A percentile compares a stretch with the other conserved stretches of the same genome.
phyloP scores from a whole-genome alignment of 164 flowering plant species.

The Dillenia suffruticosa region DNA sequence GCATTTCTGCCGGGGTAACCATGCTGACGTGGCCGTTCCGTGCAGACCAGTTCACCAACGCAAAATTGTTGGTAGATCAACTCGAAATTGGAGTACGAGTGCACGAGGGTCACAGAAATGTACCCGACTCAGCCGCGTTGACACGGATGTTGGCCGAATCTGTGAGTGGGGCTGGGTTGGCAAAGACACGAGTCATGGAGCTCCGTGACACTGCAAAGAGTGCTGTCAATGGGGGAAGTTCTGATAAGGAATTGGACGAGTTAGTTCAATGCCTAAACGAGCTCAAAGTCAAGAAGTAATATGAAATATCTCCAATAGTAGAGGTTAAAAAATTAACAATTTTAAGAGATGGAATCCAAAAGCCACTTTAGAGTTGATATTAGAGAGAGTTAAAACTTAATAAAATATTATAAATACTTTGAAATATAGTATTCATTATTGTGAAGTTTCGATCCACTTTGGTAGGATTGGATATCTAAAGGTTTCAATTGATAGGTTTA shows the following conservation, averaged over 20 bases:
- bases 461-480: too few species aligned
- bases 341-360: too few species aligned
- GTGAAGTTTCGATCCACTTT: too few species aligned
- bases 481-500: too few species aligned
- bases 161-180: conserved; percentile 2
- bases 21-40: conserved; percentile 14
- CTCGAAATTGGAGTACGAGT: conserved; percentile 2
- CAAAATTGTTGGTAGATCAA: conserved; percentile 4
- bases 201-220: conserved; percentile 1
- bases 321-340: too few species aligned
- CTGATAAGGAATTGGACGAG: conserved; percentile 7
- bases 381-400: too few species aligned
- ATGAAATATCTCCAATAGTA: too few species aligned
- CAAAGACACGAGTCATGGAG: conserved; percentile 12
- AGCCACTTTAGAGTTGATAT: too few species aligned
- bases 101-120: conserved; percentile 5
- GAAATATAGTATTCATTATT: too few species aligned
- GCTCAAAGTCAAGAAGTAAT: too few species aligned
- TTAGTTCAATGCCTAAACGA: not conserved
- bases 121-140: conserved; percentile 9
- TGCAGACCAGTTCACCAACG: not conserved
- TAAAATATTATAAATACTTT: too few species aligned
- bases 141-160: conserved; percentile 4
- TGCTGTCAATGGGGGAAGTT: conserved; percentile 13
- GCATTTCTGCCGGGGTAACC: conserved; percentile 28